Conservation (phyloP, 163 green algal genomes). For the Scenedesmus sp. region DNA sequence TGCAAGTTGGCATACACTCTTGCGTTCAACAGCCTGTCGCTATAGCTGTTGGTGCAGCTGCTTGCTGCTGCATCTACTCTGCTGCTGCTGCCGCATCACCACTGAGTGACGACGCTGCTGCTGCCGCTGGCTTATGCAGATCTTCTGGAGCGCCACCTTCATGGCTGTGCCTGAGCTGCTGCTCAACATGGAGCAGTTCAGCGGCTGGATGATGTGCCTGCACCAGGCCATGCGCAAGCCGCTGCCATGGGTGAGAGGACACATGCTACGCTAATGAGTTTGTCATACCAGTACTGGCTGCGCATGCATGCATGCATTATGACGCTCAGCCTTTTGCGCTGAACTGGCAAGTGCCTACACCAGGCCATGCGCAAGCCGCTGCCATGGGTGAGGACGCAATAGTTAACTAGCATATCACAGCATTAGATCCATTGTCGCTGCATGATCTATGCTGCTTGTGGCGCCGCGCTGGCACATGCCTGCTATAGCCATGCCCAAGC, state of each 20-base stretch:
- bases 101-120: neutral
- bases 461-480: neutral
- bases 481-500: too few relatives aligned
- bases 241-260: slow-evolving; percentile 76
- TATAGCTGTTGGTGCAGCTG: too few relatives aligned
- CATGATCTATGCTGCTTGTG: neutral
- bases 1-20: too few relatives aligned
- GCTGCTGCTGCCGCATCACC: slow-evolving; percentile 62
- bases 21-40: too few relatives aligned
- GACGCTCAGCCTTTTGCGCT: too few relatives aligned
- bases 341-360: neutral
- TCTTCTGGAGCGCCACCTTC: slow-evolving; percentile 94
- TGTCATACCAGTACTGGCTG: too few relatives aligned
- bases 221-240: slow-evolving; percentile 77
- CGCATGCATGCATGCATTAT: too few relatives aligned
- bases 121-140: slow-evolving; percentile 63
- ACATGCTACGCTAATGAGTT: too few relatives aligned
- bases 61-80: too few relatives aligned
- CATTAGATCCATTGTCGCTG: neutral
- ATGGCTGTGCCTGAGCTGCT: slow-evolving; percentile 90
- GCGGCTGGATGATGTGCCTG: slow-evolving; percentile 89
- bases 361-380: slow-evolving; percentile 76
- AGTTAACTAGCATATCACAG: neutral
- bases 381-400: slow-evolving; percentile 70
- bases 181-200: slow-evolving; percentile 79